phyloP scores from a whole-genome alignment of 83 land plant genomes.

The Isoetes engelmannii region DNA sequence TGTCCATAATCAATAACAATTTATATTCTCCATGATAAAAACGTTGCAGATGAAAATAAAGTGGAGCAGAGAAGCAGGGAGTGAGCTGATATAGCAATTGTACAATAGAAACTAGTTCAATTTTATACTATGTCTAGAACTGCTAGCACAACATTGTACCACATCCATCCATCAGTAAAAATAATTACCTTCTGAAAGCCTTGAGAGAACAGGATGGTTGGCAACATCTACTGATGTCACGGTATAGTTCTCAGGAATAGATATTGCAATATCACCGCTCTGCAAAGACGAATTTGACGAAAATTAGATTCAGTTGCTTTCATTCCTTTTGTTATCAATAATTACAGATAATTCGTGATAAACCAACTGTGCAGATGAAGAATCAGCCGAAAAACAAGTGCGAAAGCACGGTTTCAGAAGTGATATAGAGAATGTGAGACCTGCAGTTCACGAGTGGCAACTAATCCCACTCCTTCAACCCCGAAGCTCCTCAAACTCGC shows the following conservation, averaged over 20 bases:
- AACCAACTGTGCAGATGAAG: not conserved
- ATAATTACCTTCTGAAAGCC: constrained; percentile 24
- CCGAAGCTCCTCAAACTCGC: constrained; percentile 15
- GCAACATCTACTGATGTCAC: constrained; percentile 30
- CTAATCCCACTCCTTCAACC: constrained; percentile 19
- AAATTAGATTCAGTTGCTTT: too few species aligned
- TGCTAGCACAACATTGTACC: too few species aligned
- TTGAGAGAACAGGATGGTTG: constrained; percentile 32
- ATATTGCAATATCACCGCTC: constrained; percentile 28
- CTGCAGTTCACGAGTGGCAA: constrained; percentile 8
- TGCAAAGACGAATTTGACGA: not conserved
- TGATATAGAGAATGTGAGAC: not conserved
- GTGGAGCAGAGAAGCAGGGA: not conserved
- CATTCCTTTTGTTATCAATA: not conserved
- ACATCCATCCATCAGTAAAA: not conserved
- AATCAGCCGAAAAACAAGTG: not conserved
- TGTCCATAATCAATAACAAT: not conserved
- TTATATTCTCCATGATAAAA: not conserved
- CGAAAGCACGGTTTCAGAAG: not conserved
- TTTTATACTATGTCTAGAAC: too few species aligned
- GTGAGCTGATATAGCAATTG: not conserved
- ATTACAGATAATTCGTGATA: not conserved
- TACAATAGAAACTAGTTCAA: not conserved
- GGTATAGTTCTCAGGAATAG: constrained; percentile 28
- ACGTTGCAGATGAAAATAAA: not conserved